Evolutionary conservation across 2,329 filamentous ascomycete species (phyloP), one percentile per base, ranked within the genome.

Genomic region (Sodiomyces alkalinus): DNA sequence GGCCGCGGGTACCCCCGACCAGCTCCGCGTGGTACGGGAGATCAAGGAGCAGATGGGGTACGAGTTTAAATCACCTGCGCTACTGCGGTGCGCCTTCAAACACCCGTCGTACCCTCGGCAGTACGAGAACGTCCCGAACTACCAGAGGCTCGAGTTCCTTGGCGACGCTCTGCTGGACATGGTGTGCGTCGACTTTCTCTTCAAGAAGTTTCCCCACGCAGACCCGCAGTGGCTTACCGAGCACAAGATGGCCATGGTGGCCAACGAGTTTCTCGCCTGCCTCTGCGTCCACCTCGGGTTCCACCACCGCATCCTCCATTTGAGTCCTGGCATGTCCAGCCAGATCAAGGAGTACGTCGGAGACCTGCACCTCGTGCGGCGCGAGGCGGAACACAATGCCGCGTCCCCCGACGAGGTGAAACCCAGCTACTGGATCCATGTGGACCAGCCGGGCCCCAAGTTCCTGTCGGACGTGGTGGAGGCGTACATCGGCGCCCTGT

Each of bases 181-280:
- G 71, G 78, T 65, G 8, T 82, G 78, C 42, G 76, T 96, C 30
- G 79, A 86, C 41, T 74, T 81, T 41, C 63, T 98, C 4, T 96
- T 83, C 53, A 65, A 74, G 39, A 64, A 61, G 4, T 83, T 80
- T 41, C 83, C 85, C 0, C 59, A 70, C 28, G 80, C 78, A 33
- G 85, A 93, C 43, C 87, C 90, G 0, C 86, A 96, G 48, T 96
- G 87, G 87, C 62, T 98, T 33, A 96, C 90, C 0, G 90, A 96
- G 52, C 87, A 96, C 62, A 96, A 96, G 56, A 94, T 92, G 75
- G 83, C 86, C n/a, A 94, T 98, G 81, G 86, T 90, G 0, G 90
- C 82, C 29, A 98, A 98, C 55, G 85, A 86, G 35, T 98, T 96
- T 45, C 64, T 94, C 2, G 83, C 80, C 2, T 81, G 75, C 12